A percentile compares a stretch with the other conserved stretches of the same genome.
Conservation (phyloP, 2,329 filamentous ascomycete species). For the Graphiopsis chlorocephala region DNA sequence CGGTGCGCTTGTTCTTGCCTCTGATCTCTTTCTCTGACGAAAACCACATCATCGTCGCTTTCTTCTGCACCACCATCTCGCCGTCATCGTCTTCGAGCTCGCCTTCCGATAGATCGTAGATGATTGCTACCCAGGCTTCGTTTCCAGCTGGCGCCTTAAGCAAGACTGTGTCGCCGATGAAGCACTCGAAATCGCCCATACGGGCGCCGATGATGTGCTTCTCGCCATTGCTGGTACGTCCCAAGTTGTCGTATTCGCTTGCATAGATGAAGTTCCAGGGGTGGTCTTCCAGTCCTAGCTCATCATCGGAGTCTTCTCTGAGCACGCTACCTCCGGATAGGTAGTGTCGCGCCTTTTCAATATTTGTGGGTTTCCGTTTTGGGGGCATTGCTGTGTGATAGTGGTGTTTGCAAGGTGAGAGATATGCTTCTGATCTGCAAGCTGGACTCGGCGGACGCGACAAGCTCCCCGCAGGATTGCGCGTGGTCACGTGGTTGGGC, state of each 20-base stretch:
- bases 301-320: slow-evolving; percentile 83
- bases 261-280: slow-evolving; percentile 60
- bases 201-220: slow-evolving; percentile 70
- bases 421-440: background rate
- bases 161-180: slow-evolving; percentile 77
- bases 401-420: background rate
- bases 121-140: slow-evolving; percentile 89
- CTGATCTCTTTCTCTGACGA: slow-evolving; percentile 85
- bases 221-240: slow-evolving; percentile 17
- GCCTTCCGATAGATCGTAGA: slow-evolving; percentile 75
- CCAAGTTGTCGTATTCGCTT: slow-evolving; percentile 28
- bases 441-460: background rate
- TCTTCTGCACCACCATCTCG: slow-evolving; percentile 54
- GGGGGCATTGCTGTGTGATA: slow-evolving; percentile 38
- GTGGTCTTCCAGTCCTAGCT: slow-evolving; percentile 58
- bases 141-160: slow-evolving; percentile 80
- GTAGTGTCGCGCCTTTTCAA: slow-evolving; percentile 48
- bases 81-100: slow-evolving; percentile 62
- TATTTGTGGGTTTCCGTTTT: slow-evolving; percentile 39
- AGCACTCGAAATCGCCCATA: slow-evolving; percentile 78
- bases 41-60: slow-evolving; percentile 93
- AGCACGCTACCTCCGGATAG: slow-evolving; percentile 61
- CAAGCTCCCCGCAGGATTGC: background rate
- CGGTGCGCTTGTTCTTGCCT: slow-evolving; percentile 77
- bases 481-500: background rate